These are phyloP conservation scores for Trametes cingulata DNA, from an alignment of 768 basidiomycete genomes.

Conservation along the genomic window DNA sequence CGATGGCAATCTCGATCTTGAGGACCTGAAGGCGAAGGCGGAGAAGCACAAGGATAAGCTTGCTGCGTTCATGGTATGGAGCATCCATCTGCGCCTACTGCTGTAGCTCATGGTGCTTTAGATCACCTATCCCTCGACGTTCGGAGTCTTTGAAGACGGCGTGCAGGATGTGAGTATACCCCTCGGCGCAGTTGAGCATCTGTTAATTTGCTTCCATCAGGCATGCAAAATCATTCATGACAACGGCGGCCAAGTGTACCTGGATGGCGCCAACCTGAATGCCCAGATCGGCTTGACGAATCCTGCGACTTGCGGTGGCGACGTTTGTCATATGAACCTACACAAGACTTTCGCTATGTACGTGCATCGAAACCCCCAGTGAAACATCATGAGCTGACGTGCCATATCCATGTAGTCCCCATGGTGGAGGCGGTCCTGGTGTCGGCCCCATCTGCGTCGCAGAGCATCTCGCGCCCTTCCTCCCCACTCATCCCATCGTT, in stretches of 20 bases:
- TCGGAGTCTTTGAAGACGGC: conserved; percentile 95
- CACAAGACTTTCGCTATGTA: conserved; percentile 98
- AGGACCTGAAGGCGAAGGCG: conserved; percentile 83
- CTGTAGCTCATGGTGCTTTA: conserved; percentile 30
- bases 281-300: conserved; percentile 93
- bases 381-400: conserved; percentile 1
- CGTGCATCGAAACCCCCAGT: conserved; percentile 27
- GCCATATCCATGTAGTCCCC: conserved; percentile 64
- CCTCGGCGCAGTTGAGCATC: not conserved
- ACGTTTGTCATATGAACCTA: conserved; percentile 97
- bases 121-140: conserved; percentile 98
- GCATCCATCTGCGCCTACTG: not conserved
- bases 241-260: conserved; percentile 95
- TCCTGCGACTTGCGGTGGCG: conserved; percentile 92
- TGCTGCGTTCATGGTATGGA: conserved; percentile 89
- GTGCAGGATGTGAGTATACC: conserved; percentile 60
- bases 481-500: conserved; percentile 83
- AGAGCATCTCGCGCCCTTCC: conserved; percentile 91
- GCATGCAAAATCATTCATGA: conserved; percentile 94
- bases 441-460: conserved; percentile 95
- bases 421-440: conserved; percentile 97
- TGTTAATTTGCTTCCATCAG: conserved; percentile 36
- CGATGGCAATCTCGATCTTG: conserved; percentile 89
- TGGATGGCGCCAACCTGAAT: conserved; percentile 96
- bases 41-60: conserved; percentile 88